Base-by-base conservation (phyloP, 2,329 filamentous ascomycete genomes). In the Elsinoe fawcettii region DNA sequence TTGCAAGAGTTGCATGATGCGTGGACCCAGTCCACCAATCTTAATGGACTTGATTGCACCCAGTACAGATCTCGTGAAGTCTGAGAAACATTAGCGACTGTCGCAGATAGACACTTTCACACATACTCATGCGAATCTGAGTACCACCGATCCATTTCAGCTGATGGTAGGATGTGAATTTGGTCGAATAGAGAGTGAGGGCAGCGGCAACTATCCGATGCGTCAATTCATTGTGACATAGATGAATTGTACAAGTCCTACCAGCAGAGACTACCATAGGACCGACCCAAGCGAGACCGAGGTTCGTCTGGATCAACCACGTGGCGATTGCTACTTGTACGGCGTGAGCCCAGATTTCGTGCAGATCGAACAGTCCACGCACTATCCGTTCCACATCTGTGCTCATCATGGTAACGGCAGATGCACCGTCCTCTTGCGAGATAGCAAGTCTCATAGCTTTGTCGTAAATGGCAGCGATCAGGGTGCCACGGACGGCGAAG, bases 231-330 rank as follows among this genome's bases (percentile, higher is more conserved):
- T 12, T 12, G 23, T 16, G 20, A 11, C 23, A 30, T 9, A n/a
- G 23, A 11, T 5, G 1, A 12, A 22, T 25, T 9, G 2, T 14
- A n/a, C 25, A 18, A 27, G 62, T 63, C 65, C 37, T 63, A 69
- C 67, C 43, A 7, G 74, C 47, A 0, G 77, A 74, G 2, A 78
- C 66, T 0, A 72, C 70, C 5, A 82, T 68, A 0, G 79, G 78
- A 0, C 75, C 73, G 0, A 74, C 64, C 37, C 77, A 81, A 0
- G 77, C 76, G 0, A 69, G 66, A 0, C 79, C 78, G 0, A 82
- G 62, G 49, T 78, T 71, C 3, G 62, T 62, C 18, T 79, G 67
- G 0, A 82, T 67, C 0, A 81, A 67, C 64, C 71, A 81, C 49
- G 73, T 73, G 0, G 73, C 74, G 1, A 81, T 55, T 3, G 63